These are phyloP conservation scores for Aspergillus carbonarius DNA, from an alignment of 2,329 filamentous ascomycete genomes.

Conservation along the genomic window DNA sequence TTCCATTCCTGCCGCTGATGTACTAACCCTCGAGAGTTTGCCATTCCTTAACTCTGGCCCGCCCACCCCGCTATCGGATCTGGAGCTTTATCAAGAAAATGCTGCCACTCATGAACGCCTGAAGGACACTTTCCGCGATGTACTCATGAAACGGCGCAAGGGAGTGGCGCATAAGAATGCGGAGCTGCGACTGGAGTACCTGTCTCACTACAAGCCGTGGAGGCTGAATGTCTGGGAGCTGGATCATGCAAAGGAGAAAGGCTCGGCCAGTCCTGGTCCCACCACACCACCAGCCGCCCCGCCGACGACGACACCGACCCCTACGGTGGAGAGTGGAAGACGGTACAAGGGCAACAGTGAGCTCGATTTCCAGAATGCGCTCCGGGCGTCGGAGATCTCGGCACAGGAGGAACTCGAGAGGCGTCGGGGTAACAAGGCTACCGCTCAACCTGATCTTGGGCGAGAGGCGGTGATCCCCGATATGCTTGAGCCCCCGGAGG, in stretches of 20 bases:
- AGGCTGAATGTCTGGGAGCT: constrained; percentile 43
- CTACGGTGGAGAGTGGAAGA: constrained; percentile 39
- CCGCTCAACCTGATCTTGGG: constrained; percentile 44
- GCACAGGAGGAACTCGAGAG: constrained; percentile 49
- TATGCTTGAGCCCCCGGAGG: constrained; percentile 46
- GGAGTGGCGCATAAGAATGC: constrained; percentile 42
- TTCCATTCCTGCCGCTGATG: constrained; percentile 20
- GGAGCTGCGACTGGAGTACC: constrained; percentile 41
- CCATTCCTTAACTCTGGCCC: constrained; percentile 47
- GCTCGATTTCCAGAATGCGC: constrained; percentile 49
- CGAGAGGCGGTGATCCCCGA: constrained; percentile 50
- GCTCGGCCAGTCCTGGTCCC: constrained; percentile 37
- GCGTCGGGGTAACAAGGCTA: constrained; percentile 44
- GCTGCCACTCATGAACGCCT: constrained; percentile 37
- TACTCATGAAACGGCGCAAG: constrained; percentile 41
- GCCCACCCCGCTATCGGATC: constrained; percentile 45
- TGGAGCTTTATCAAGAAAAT: constrained; percentile 47
- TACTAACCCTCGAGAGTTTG: constrained; percentile 44
- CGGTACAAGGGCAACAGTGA: constrained; percentile 51
- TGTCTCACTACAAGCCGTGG: constrained; percentile 46
- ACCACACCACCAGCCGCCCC: constrained; percentile 37
- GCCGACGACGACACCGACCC: constrained; percentile 29
- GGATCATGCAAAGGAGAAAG: constrained; percentile 43
- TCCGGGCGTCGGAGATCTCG: constrained; percentile 49
- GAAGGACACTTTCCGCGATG: constrained; percentile 38